Evolutionary conservation across 768 basidiomycete genomes (phyloP), one percentile per base, ranked within the genome.

Genomic region (Panellus pusillus): DNA sequence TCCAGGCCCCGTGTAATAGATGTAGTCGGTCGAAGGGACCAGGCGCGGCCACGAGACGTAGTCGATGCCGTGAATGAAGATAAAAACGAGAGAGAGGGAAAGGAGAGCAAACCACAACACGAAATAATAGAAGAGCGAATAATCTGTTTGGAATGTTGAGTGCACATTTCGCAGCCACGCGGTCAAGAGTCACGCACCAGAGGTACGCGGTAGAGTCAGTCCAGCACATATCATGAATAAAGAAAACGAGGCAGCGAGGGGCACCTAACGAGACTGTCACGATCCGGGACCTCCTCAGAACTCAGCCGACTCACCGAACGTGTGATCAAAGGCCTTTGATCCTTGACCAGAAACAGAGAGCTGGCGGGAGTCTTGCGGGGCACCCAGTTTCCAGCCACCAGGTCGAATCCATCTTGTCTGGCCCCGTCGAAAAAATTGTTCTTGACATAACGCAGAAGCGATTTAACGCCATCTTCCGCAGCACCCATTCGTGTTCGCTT

Each of bases 341-440:
- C 94, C 15, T 82, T 75, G 43, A 96, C 74, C 56, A 93, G 74
- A 55, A 89, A 86, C 60, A 87, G 70, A 11, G 87, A 76, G 9
- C 85, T 80, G 36, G 84, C 75, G 17, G 87, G 87, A 35, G 82
- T 87, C 61, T 82, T 86, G 58, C 83, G 80, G n/a, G 95, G 91
- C 31, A 84, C 77, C 92, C 94, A 99, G 8, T 80, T 77, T 4
- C 97, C 97, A 19, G 94, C 94, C 55, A 99, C 77, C 52, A 99
- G 78, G 68, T 99, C 97, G 65, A 90, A 97, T 9, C 91, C 93
- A 71, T 99, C 97, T 85, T 96, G 93, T 65, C 95, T 77, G 45
- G 93, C 79, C 7, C 97, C 97, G 68, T 99, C 97, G 58, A 97
- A 89, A 72, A 92, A 92, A 66, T 96, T 98, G 76, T 98, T 98